Conservation (phyloP, 148 eudicot species). For the Chenopodium suecicum region DNA sequence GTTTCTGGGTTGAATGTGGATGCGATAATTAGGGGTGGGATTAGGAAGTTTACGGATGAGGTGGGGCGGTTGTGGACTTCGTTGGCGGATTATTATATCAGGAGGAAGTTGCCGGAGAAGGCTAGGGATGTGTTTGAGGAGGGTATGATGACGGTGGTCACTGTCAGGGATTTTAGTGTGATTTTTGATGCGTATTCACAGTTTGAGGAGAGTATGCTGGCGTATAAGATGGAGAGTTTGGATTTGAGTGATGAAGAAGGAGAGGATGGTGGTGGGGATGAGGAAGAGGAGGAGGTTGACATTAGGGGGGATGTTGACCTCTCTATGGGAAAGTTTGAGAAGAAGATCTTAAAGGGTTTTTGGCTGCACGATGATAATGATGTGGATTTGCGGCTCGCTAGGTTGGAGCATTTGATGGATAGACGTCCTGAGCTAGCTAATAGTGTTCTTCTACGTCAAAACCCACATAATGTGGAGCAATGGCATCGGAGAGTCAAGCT, state of each 20-base stretch:
- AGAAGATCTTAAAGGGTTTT: slow-evolving; percentile 50
- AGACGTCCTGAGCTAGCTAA: slow-evolving; percentile 90
- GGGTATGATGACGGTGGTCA: slow-evolving; percentile 86
- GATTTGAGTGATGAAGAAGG: slow-evolving; percentile 56
- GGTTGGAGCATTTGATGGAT: slow-evolving; percentile 76
- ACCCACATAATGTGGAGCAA: slow-evolving; percentile 97
- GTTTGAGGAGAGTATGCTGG: slow-evolving; percentile 92
- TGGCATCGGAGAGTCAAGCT: slow-evolving; percentile 96
- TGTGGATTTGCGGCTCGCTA: slow-evolving; percentile 72
- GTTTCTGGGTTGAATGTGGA: slow-evolving; percentile 91
- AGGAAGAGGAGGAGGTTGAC: slow-evolving; percentile 46
- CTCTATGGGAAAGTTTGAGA: slow-evolving; percentile 51
- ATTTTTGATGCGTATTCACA: slow-evolving; percentile 88
- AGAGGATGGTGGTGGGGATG: slow-evolving; percentile 30
- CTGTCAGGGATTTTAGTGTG: slow-evolving; percentile 90
- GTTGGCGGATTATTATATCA: slow-evolving; percentile 78
- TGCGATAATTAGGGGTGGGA: slow-evolving; percentile 90
- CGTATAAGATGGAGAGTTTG: slow-evolving; percentile 68
- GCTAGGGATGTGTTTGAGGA: slow-evolving; percentile 90
- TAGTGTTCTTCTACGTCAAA: slow-evolving; percentile 92
- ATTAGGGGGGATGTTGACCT: slow-evolving; percentile 49
- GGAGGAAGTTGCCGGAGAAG: slow-evolving; percentile 79
- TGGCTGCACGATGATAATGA: slow-evolving; percentile 85
- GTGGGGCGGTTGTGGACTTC: slow-evolving; percentile 96
- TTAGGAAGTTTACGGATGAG: slow-evolving; percentile 94